A percentile compares a stretch with the other conserved stretches of the same genome.
phyloP scores from a whole-genome alignment of 768 basidiomycete species.

The Lentinula edodes region DNA sequence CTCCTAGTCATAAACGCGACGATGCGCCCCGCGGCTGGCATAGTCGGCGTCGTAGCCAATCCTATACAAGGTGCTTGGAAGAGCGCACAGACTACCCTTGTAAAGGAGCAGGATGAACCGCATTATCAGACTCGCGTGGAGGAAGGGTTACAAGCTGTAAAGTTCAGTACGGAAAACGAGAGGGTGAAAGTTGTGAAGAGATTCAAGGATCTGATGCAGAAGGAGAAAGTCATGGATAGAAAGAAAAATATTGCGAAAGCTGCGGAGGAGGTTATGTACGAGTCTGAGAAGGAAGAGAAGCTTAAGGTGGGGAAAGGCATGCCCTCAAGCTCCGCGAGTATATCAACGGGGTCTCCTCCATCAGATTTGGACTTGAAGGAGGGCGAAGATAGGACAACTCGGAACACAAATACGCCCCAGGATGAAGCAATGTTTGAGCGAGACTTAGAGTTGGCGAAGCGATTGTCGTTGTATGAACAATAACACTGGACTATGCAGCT shows the following conservation, averaged over 20 bases:
- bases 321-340: background rate
- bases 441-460: conserved; percentile 26
- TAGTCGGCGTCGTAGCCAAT: conserved; percentile 27
- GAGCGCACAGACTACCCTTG: conserved; percentile 23
- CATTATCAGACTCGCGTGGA: conserved; percentile 31
- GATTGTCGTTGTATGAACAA: conserved; percentile 29
- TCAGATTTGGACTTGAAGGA: background rate
- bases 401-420: conserved; percentile 3
- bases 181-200: conserved; percentile 25
- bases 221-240: conserved; percentile 23
- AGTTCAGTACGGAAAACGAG: conserved; percentile 26
- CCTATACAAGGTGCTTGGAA: conserved; percentile 30
- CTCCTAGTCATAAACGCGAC: conserved; percentile 24
- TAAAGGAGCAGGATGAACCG: conserved; percentile 24
- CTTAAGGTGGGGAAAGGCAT: conserved; percentile 9
- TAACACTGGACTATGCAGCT: background rate
- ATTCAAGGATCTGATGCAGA: conserved; percentile 29
- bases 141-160: conserved; percentile 33
- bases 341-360: background rate
- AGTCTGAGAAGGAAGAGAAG: conserved; percentile 8
- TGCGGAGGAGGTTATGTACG: conserved; percentile 25
- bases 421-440: conserved; percentile 18
- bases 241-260: conserved; percentile 26
- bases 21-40: conserved; percentile 26
- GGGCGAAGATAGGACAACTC: background rate